Evolutionary conservation across 305 asterid species (phyloP).

Genomic region (Rubia balearica): DNA sequence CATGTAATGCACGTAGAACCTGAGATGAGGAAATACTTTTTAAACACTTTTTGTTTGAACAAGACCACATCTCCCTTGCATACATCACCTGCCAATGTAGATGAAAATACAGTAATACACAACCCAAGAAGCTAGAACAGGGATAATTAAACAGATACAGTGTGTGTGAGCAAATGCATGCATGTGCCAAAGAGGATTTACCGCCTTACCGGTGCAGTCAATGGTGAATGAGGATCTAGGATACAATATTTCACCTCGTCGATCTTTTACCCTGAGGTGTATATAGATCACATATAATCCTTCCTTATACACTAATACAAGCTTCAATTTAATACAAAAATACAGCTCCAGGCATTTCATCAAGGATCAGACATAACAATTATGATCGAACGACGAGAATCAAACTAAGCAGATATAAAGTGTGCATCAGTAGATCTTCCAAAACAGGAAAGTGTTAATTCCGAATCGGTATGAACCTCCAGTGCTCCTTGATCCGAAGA

Average conservation of each 20-base stretch:
- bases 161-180: neutral
- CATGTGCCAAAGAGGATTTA: slow-evolving; percentile 16
- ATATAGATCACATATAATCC: slow-evolving; percentile 17
- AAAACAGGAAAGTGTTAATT: neutral
- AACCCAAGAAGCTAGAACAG: slow-evolving; percentile 5
- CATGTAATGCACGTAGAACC: slow-evolving; percentile 7
- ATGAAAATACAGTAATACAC: neutral
- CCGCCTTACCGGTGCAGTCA: slow-evolving; percentile 48
- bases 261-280: slow-evolving; percentile 52
- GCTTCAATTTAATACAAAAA: neutral
- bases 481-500: slow-evolving; percentile 55
- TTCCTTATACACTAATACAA: neutral
- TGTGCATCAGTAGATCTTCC: neutral
- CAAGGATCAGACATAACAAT: neutral
- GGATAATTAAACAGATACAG: slow-evolving; percentile 6
- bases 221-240: slow-evolving; percentile 61
- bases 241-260: slow-evolving; percentile 48
- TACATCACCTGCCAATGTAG: slow-evolving; percentile 54
- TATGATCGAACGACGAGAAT: neutral
- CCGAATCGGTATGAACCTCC: slow-evolving; percentile 30
- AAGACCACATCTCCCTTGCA: slow-evolving; percentile 76
- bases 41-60: slow-evolving; percentile 57
- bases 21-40: slow-evolving; percentile 28
- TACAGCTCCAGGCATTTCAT: neutral
- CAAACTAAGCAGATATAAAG: neutral